A percentile compares a stretch with the other conserved stretches of the same genome.
phyloP scores from a whole-genome alignment of 441 rosid species.

The Kokia cookei region DNA sequence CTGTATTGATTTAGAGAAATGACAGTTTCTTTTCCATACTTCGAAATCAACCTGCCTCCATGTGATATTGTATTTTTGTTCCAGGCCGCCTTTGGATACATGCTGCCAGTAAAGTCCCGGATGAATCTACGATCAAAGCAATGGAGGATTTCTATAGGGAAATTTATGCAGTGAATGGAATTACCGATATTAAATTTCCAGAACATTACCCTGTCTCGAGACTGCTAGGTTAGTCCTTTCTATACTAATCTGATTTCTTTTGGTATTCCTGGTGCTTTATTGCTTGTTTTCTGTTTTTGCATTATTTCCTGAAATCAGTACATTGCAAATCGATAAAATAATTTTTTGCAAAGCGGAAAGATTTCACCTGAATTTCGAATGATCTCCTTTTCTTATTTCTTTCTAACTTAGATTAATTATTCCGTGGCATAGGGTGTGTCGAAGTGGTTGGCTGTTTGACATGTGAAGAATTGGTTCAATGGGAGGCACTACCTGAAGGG shows the following conservation, averaged over 20 bases:
- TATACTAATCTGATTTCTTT: neutral
- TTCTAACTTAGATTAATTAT: neutral
- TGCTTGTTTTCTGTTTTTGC: neutral
- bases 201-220: conserved; percentile 84
- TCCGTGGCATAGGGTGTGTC: conserved; percentile 55
- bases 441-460: conserved; percentile 80
- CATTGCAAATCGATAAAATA: neutral
- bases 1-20: neutral
- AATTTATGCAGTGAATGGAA: conserved; percentile 67
- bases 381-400: neutral
- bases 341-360: neutral
- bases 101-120: conserved; percentile 85
- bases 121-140: conserved; percentile 74
- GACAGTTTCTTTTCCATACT: neutral
- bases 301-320: neutral
- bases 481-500: conserved; percentile 79
- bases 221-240: conserved; percentile 43
- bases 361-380: neutral
- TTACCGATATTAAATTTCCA: conserved; percentile 67
- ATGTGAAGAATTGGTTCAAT: conserved; percentile 60
- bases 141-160: conserved; percentile 81
- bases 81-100: conserved; percentile 92
- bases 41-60: neutral
- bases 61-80: neutral
- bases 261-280: neutral